Evolutionary conservation across 2,329 filamentous ascomycete species (phyloP).

Genomic region (Ophiostoma montium): DNA sequence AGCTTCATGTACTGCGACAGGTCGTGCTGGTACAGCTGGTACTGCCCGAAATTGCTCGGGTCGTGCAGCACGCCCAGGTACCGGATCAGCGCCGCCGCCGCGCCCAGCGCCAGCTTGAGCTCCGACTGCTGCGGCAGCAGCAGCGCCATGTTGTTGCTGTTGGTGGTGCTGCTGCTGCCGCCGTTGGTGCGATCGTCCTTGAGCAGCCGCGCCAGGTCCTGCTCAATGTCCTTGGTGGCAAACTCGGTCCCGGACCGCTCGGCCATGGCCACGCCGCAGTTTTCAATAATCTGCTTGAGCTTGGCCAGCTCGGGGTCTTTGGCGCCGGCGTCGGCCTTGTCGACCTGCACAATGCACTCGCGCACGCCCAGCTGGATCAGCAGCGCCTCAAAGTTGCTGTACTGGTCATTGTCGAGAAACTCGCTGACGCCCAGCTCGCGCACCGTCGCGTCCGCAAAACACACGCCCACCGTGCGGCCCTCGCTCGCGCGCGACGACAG

Average conservation of each 20-base stretch:
- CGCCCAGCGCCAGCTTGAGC: conserved; percentile 89
- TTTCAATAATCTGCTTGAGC: conserved; percentile 76
- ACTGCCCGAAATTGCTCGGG: conserved; percentile 89
- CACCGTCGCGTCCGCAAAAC: conserved; percentile 94
- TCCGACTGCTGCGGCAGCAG: conserved; percentile 71
- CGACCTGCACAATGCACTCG: conserved; percentile 76
- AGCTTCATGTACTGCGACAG: conserved; percentile 96
- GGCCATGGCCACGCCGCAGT: conserved; percentile 78
- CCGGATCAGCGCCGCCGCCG: conserved; percentile 84
- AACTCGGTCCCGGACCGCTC: conserved; percentile 69
- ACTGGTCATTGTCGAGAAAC: conserved; percentile 96
- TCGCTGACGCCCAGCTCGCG: conserved; percentile 92
- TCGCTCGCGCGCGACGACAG: conserved; percentile 78
- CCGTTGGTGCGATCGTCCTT: conserved; percentile 62
- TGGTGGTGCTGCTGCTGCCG: conserved; percentile 29
- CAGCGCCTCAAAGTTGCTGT: conserved; percentile 93
- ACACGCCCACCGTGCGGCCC: conserved; percentile 78
- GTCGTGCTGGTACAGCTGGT: conserved; percentile 93
- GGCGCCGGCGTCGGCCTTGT: conserved; percentile 35
- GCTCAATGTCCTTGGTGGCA: conserved; percentile 81
- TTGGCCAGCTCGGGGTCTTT: conserved; percentile 73
- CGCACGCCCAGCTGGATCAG: conserved; percentile 93
- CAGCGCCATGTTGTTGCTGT: no score
- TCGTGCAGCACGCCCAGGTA: conserved; percentile 87
- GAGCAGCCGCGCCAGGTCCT: conserved; percentile 75